phyloP scores from a whole-genome alignment of 164 flowering plant genomes.

The Platanus orientalis region DNA sequence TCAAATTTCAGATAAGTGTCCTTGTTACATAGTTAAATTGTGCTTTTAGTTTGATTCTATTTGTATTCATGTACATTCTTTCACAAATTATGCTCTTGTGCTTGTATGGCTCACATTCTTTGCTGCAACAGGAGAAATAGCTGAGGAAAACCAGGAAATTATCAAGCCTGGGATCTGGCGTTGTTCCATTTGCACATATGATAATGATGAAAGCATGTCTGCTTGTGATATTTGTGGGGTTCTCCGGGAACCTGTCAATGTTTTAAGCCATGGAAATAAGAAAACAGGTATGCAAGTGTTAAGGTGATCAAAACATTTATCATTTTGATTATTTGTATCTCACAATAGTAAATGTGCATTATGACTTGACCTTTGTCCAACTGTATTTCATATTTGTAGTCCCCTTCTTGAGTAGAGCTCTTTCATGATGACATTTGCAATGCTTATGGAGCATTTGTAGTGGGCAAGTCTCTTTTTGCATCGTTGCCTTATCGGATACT shows the following conservation, averaged over 20 bases:
- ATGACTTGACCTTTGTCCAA: conserved; percentile 9
- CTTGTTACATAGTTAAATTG: too few species aligned
- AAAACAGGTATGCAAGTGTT: conserved; percentile 45
- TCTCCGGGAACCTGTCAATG: conserved; percentile 45
- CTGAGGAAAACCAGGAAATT: conserved; percentile 24
- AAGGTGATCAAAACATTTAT: background rate
- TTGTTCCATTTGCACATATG: conserved; percentile 88
- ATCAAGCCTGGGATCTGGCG: conserved; percentile 51
- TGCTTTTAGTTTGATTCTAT: too few species aligned
- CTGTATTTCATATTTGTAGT: conserved; percentile 17
- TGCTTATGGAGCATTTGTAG: conserved; percentile 65
- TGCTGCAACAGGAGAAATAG: conserved; percentile 24
- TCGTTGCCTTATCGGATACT: conserved; percentile 46
- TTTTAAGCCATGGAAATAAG: conserved; percentile 20
- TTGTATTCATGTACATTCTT: too few species aligned
- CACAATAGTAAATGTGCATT: background rate
- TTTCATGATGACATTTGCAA: conserved; percentile 67
- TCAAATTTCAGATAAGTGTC: too few species aligned
- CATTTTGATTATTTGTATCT: background rate
- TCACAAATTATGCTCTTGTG: too few species aligned
- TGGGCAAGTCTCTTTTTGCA: conserved; percentile 92
- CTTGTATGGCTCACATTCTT: too few species aligned
- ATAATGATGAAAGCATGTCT: conserved; percentile 61
- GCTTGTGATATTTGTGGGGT: conserved; percentile 94
- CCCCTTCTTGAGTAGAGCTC: conserved; percentile 60